Evolutionary conservation across 768 basidiomycete species (phyloP).

Genomic region (Boletus edulis): DNA sequence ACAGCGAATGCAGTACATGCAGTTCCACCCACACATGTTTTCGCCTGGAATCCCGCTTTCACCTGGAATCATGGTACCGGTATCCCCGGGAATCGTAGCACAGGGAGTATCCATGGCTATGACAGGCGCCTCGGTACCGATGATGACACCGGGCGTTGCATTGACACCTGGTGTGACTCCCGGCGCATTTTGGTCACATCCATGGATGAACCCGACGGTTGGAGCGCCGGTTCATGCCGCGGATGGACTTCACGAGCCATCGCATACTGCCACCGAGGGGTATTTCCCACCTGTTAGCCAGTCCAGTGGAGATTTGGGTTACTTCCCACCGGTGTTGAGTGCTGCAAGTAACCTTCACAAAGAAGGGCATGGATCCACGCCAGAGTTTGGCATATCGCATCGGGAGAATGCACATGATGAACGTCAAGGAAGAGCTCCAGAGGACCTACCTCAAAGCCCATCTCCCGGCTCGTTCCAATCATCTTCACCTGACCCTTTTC

Average conservation of each 20-base stretch:
- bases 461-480: slow-evolving; percentile 4
- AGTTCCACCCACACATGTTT: slow-evolving; percentile 26
- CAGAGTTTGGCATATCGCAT: background rate
- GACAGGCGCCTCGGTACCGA: slow-evolving; percentile 19
- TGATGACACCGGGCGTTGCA: slow-evolving; percentile 32
- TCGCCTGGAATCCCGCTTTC: slow-evolving; percentile 32
- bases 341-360: slow-evolving; percentile 39
- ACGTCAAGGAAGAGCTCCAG: slow-evolving; percentile 3
- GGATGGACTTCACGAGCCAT: slow-evolving; percentile 13
- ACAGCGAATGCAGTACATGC: slow-evolving; percentile 24
- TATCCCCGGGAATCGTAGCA: slow-evolving; percentile 26
- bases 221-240: slow-evolving; percentile 52
- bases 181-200: slow-evolving; percentile 67
- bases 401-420: slow-evolving; percentile 1
- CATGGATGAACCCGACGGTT: slow-evolving; percentile 56
- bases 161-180: slow-evolving; percentile 67
- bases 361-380: slow-evolving; percentile 9
- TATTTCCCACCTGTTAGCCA: slow-evolving; percentile 44
- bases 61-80: slow-evolving; percentile 27
- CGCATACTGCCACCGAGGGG: slow-evolving; percentile 23
- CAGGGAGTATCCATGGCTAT: slow-evolving; percentile 19
- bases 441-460: slow-evolving; percentile 5
- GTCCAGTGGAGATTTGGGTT: slow-evolving; percentile 28
- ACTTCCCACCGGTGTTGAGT: slow-evolving; percentile 42
- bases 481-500: slow-evolving; percentile 6